Base-by-base conservation (phyloP, 2,329 filamentous ascomycete genomes). In the Tetracladium maxilliforme region DNA sequence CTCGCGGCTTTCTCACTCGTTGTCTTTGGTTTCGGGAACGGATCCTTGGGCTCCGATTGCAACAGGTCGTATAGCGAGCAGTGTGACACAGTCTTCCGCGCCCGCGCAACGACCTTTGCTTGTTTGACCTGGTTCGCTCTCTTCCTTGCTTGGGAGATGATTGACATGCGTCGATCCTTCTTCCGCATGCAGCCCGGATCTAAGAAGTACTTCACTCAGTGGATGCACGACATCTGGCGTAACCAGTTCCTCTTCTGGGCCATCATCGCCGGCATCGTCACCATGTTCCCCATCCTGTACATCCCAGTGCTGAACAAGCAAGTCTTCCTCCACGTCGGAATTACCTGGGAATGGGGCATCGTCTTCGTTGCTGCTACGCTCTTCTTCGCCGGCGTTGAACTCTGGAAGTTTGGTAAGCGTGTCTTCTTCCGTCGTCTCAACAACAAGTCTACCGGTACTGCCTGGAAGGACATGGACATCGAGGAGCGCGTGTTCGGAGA, bases 101-200 rank as follows among this genome's bases (percentile, higher is more conserved):
- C 76, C 1, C 70, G 78, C 10, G 73, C 74, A 1, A 80, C 78
- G 1, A 76, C 70, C 5, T 83, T 83, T 40, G 74, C 72, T 16
- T 77, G 69, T 35, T 58, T 83, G 26, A 83, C 76, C 1, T 83
- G 77, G 76, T 76, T 75, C 37, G 73, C 75, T 1, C 61, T 83
- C 11, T 79, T 83, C 54, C 58, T 81, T 5, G 78, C 79, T 1
- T 84, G 78, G 78, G 76, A 84, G 45, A 76, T 81, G 64, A 61
- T 81, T 31, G 63, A 79, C 39, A 64, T 76, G 51, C 70, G 77
- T 13, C 67, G 73, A 21, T 74, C 67, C 7, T 79, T 84, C 56
- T 83, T 84, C 63, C 61, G 65, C 38, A 78, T 82, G 69, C 66
- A 78, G 39, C 70, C 74, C 1, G 55, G 56, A 10, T 65, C 61